Evolutionary conservation across 2,329 filamentous ascomycete genomes (phyloP).

Genomic region (Albifimbria verrucaria): DNA sequence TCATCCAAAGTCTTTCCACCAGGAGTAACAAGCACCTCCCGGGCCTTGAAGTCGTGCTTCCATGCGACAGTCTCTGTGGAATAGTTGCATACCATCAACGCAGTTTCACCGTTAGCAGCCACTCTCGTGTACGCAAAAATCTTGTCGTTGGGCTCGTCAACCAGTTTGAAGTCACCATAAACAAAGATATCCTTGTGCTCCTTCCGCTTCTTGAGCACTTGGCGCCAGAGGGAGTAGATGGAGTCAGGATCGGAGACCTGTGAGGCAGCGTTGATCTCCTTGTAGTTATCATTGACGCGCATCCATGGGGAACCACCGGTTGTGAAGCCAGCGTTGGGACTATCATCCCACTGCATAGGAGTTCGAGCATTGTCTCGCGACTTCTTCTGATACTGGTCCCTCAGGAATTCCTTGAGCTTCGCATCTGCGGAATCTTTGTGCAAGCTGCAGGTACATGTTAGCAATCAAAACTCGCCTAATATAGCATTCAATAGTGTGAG

Average conservation of each 20-base stretch:
- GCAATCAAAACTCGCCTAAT: too few relatives aligned
- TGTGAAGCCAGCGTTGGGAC: slow-evolving; percentile 63
- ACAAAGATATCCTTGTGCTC: slow-evolving; percentile 60
- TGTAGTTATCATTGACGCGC: slow-evolving; percentile 62
- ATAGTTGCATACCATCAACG: slow-evolving; percentile 38
- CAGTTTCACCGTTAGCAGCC: slow-evolving; percentile 25
- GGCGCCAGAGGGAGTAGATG: slow-evolving; percentile 60
- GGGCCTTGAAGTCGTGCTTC: slow-evolving; percentile 21
- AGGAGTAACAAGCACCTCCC: slow-evolving; percentile 32
- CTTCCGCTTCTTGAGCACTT: slow-evolving; percentile 58
- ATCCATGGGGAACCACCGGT: slow-evolving; percentile 62
- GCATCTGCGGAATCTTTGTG: slow-evolving; percentile 35
- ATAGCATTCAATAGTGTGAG: too few relatives aligned
- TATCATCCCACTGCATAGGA: slow-evolving; percentile 68
- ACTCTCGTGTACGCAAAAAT: slow-evolving; percentile 36
- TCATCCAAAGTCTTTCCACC: slow-evolving; percentile 23
- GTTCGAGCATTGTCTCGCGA: slow-evolving; percentile 68
- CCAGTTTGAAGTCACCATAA: slow-evolving; percentile 54
- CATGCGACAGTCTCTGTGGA: slow-evolving; percentile 27
- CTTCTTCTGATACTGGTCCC: slow-evolving; percentile 50
- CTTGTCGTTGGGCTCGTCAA: slow-evolving; percentile 31
- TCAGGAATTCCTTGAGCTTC: slow-evolving; percentile 32
- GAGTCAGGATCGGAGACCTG: slow-evolving; percentile 47
- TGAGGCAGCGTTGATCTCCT: slow-evolving; percentile 57
- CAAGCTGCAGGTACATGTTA: slow-evolving; percentile 20